phyloP scores from a whole-genome alignment of 177 flowering plant genomes.

The Vitis hybrid region DNA sequence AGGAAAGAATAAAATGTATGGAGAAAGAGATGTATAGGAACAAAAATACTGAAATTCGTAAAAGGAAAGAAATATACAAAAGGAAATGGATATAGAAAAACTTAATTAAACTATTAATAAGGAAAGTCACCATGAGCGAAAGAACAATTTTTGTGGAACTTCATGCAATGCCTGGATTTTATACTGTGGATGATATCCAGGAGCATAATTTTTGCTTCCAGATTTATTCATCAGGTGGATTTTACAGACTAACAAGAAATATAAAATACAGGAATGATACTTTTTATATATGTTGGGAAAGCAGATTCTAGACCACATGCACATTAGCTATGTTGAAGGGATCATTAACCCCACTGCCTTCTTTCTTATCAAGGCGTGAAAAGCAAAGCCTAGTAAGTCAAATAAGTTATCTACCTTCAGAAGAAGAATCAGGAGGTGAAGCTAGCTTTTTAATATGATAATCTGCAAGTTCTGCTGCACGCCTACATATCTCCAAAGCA shows the following conservation, averaged over 20 bases:
- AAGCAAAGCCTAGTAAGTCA: neutral
- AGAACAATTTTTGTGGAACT: no score
- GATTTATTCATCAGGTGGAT: no score
- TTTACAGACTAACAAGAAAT: no score
- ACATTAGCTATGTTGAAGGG: neutral
- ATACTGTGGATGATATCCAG: no score
- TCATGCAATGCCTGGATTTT: no score
- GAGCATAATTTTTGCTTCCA: no score
- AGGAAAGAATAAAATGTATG: neutral
- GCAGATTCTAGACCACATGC: no score
- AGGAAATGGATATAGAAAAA: neutral
- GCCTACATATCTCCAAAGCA: slow-evolving; percentile 91
- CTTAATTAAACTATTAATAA: no score
- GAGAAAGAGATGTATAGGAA: no score
- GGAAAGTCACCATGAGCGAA: no score
- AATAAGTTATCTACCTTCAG: slow-evolving; percentile 34
- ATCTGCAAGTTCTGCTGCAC: slow-evolving; percentile 94
- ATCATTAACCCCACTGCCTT: neutral
- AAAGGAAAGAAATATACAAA: no score
- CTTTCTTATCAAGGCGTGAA: neutral
- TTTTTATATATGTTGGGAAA: neutral
- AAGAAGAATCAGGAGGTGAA: slow-evolving; percentile 28
- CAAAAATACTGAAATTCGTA: no score
- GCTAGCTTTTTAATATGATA: slow-evolving; percentile 52
- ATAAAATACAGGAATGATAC: neutral